Percentiles rank a stretch among this genome's conserved stretches.
Conservation (phyloP, 2,329 filamentous ascomycete species). For the Fusarium domesticum region DNA sequence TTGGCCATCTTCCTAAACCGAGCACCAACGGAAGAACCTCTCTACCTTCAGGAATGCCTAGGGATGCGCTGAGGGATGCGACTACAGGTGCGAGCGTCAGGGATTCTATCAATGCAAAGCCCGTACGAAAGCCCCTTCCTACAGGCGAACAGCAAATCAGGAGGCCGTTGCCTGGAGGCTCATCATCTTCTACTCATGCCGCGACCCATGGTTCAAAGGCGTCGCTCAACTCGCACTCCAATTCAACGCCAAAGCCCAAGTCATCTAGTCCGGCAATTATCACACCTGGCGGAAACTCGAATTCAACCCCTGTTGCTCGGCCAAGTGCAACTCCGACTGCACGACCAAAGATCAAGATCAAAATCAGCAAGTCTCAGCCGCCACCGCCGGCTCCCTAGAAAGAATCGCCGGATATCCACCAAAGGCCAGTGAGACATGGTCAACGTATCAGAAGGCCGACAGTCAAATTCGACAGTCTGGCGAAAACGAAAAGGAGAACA, state of each 20-base stretch:
- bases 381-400: slow-evolving; percentile 26
- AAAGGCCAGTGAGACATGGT: not conserved
- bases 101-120: slow-evolving; percentile 35
- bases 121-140: slow-evolving; percentile 37
- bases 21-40: slow-evolving; percentile 30
- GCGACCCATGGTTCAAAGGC: slow-evolving; percentile 28
- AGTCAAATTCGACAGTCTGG: not conserved
- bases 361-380: slow-evolving; percentile 33
- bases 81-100: slow-evolving; percentile 20
- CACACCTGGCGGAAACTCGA: slow-evolving; percentile 9
- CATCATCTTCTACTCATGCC: slow-evolving; percentile 22
- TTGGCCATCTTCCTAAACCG: slow-evolving; percentile 30
- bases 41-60: slow-evolving; percentile 28
- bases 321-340: slow-evolving; percentile 20
- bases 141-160: slow-evolving; percentile 27
- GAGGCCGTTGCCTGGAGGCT: slow-evolving; percentile 34
- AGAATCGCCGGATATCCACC: not conserved
- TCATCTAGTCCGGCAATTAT: slow-evolving; percentile 23
- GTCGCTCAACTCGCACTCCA: slow-evolving; percentile 22
- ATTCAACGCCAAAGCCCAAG: slow-evolving; percentile 23
- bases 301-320: not conserved
- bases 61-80: slow-evolving; percentile 25
- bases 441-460: not conserved
- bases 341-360: slow-evolving; percentile 38
- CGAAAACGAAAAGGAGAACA: not conserved